Evolutionary conservation across 2,329 filamentous ascomycete species (phyloP).

Genomic region (Zymoseptoria brevis): DNA sequence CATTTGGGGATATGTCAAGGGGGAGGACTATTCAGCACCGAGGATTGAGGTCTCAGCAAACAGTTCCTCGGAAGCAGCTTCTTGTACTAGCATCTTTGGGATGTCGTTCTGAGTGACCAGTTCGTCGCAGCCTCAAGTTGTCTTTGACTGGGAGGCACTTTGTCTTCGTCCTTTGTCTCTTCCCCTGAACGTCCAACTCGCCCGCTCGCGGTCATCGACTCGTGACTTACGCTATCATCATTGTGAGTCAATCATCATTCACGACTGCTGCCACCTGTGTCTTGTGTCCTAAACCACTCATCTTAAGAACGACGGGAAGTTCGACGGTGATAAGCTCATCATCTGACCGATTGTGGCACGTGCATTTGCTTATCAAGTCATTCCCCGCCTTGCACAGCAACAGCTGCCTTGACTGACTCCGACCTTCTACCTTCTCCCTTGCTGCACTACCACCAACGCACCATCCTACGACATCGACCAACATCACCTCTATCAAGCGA

Average conservation of each 20-base stretch:
- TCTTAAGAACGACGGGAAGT: neutral
- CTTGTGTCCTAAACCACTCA: neutral
- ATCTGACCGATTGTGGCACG: neutral
- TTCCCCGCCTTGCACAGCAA: neutral
- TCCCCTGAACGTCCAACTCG: neutral
- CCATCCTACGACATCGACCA: conserved; percentile 11
- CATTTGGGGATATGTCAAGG: neutral
- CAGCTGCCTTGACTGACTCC: conserved; percentile 1
- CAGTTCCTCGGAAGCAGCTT: neutral
- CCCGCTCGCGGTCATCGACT: neutral
- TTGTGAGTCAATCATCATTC: neutral
- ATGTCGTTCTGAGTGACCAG: neutral
- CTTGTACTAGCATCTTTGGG: neutral
- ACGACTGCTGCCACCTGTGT: neutral
- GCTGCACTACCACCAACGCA: neutral
- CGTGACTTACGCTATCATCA: neutral
- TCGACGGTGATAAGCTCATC: neutral
- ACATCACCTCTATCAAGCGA: neutral
- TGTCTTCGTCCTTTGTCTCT: neutral
- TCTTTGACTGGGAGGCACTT: neutral
- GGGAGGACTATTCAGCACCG: neutral
- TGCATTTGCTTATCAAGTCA: neutral
- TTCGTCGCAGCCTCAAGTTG: neutral
- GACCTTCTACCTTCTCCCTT: neutral
- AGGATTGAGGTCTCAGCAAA: neutral